phyloP scores from a whole-genome alignment of 1,139 yeast genomes.

The Sugiyamaella castrensis region DNA sequence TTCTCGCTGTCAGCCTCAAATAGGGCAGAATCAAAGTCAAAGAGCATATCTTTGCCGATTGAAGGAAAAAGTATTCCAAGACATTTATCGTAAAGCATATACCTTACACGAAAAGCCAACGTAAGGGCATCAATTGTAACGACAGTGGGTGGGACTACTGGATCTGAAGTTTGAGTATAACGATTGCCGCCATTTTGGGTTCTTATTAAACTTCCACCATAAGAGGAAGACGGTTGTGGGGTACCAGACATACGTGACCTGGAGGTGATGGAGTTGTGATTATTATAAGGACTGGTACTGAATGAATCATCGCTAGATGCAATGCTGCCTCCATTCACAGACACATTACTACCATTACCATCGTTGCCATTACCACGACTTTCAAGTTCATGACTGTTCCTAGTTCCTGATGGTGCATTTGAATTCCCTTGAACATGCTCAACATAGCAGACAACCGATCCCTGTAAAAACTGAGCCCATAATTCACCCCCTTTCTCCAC shows the following conservation, averaged over 20 bases:
- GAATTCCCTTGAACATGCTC: conserved; percentile 20
- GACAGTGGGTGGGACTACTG: conserved; percentile 14
- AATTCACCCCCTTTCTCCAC: conserved; percentile 33
- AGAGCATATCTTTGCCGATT: conserved; percentile 21
- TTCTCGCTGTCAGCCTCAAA: conserved; percentile 35
- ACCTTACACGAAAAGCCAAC: conserved; percentile 41
- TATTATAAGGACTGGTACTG: background rate
- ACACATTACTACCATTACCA: conserved; percentile 29
- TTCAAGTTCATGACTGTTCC: background rate
- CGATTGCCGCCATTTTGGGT: too few relatives aligned
- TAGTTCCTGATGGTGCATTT: conserved; percentile 3
- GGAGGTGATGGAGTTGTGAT: too few relatives aligned
- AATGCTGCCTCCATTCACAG: background rate
- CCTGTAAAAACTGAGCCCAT: conserved; percentile 38
- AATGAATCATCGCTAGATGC: background rate
- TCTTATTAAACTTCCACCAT: too few relatives aligned
- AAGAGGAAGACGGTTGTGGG: too few relatives aligned
- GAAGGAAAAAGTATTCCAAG: conserved; percentile 34
- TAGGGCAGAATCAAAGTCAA: conserved; percentile 31
- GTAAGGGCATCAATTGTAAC: conserved; percentile 34
- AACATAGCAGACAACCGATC: conserved; percentile 32
- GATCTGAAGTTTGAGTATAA: too few relatives aligned
- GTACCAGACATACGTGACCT: too few relatives aligned
- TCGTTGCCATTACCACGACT: background rate
- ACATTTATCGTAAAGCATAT: conserved; percentile 42